These are phyloP conservation scores for Penicillium sp. DNA, from an alignment of 2,329 filamentous ascomycete species.

Conservation along the genomic window DNA sequence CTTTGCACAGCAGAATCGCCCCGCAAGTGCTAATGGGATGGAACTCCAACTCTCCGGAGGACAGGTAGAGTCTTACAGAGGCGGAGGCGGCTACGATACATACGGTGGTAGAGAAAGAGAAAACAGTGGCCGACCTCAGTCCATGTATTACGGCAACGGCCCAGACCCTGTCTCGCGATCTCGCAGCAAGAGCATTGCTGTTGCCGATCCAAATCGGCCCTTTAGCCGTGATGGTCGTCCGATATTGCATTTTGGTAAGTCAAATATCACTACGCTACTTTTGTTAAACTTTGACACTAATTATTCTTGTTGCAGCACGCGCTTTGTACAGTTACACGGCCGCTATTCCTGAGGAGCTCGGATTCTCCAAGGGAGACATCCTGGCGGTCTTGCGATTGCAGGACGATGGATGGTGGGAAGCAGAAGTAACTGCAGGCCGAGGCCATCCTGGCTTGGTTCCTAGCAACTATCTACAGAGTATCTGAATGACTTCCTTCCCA, in stretches of 20 bases:
- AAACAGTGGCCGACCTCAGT: conserved; percentile 42
- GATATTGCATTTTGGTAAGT: conserved; percentile 91
- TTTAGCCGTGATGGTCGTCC: conserved; percentile 81
- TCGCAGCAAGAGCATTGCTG: conserved; percentile 83
- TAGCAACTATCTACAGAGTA: conserved; percentile 63
- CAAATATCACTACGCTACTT: neutral
- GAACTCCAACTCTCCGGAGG: conserved; percentile 62
- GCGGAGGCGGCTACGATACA: conserved; percentile 31
- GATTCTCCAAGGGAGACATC: conserved; percentile 87
- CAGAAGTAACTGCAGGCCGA: conserved; percentile 68
- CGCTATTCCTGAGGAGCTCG: conserved; percentile 90
- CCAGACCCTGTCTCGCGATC: conserved; percentile 50
- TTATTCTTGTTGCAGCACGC: conserved; percentile 58
- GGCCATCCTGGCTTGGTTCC: conserved; percentile 56
- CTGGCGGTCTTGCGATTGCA: conserved; percentile 84
- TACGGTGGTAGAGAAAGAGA: conserved; percentile 27
- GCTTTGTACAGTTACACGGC: conserved; percentile 93
- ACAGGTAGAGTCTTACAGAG: conserved; percentile 55
- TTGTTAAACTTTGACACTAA: neutral
- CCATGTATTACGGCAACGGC: conserved; percentile 50
- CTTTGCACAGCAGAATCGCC: conserved; percentile 48
- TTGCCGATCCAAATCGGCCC: conserved; percentile 63
- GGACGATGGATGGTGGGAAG: conserved; percentile 99
- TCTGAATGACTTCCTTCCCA: conserved; percentile 34
- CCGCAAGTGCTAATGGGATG: conserved; percentile 54